Percentiles rank a stretch among this genome's conserved stretches.
Evolutionary conservation across 768 basidiomycete genomes (phyloP).

Genomic region (Phylloporus rhodoxanthus): DNA sequence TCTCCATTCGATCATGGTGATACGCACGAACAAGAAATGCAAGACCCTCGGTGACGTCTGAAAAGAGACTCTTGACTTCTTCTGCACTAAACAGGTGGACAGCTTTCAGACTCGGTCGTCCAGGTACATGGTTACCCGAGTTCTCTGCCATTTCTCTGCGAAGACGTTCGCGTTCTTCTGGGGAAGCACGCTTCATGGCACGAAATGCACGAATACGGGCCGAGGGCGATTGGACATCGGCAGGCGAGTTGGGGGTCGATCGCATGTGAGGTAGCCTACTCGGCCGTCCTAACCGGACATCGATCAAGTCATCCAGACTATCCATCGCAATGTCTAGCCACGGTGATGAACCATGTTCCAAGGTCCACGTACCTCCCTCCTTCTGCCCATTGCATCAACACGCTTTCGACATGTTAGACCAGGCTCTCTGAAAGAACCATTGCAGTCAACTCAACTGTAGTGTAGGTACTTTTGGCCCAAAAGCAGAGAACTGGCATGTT

Average conservation of each 20-base stretch:
- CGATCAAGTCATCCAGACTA: constrained; percentile 82
- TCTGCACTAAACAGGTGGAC: constrained; percentile 82
- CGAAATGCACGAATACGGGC: constrained; percentile 75
- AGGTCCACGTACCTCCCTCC: constrained; percentile 51
- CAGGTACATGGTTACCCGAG: constrained; percentile 18
- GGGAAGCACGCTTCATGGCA: constrained; percentile 57
- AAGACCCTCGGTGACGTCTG: constrained; percentile 81
- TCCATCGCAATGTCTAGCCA: neutral
- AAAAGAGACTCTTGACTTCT: constrained; percentile 75
- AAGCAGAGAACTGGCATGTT: constrained; percentile 74
- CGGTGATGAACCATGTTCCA: neutral
- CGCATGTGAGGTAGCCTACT: constrained; percentile 40
- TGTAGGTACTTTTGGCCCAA: constrained; percentile 84
- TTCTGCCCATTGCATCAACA: constrained; percentile 93
- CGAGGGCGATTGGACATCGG: constrained; percentile 49
- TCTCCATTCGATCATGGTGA: neutral
- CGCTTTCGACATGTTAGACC: constrained; percentile 36
- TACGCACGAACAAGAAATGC: constrained; percentile 65
- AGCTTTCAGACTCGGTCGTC: constrained; percentile 50
- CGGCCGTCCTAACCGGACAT: constrained; percentile 64
- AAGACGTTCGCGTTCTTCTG: constrained; percentile 58
- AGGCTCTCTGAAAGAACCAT: neutral
- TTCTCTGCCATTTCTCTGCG: constrained; percentile 44
- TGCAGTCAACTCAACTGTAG: constrained; percentile 56
- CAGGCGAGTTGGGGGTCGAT: constrained; percentile 24